These are phyloP conservation scores for Astragalus membranaceus DNA, from an alignment of 306 rosid species.

Conservation along the genomic window DNA sequence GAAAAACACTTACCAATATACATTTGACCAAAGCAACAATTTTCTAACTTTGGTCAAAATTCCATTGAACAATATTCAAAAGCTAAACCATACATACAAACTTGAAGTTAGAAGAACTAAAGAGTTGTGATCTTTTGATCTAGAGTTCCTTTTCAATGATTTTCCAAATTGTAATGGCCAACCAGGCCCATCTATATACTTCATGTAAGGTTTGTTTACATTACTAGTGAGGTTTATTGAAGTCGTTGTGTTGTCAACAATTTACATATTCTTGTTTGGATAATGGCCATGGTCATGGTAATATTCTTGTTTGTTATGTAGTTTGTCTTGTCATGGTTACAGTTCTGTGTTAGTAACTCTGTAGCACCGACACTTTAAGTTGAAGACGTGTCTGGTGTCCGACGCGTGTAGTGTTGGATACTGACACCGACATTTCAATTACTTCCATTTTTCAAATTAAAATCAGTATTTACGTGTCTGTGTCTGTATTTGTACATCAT, in stretches of 20 bases:
- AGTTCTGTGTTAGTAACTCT: too few species aligned
- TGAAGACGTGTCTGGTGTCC: too few species aligned
- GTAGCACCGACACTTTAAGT: too few species aligned
- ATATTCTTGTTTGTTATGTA: too few species aligned
- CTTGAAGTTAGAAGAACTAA: constrained; percentile 11
- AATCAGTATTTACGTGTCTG: too few species aligned
- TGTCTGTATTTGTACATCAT: too few species aligned
- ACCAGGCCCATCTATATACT: constrained; percentile 24
- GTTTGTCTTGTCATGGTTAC: too few species aligned
- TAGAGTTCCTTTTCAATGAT: constrained; percentile 10
- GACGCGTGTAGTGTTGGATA: too few species aligned
- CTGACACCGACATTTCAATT: too few species aligned
- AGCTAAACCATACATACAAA: neutral
- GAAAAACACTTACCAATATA: neutral
- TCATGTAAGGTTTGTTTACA: constrained; percentile 14
- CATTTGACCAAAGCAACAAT: neutral
- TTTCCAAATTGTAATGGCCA: constrained; percentile 21
- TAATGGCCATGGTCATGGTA: too few species aligned
- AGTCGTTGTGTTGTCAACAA: constrained; percentile 26
- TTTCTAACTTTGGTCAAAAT: neutral
- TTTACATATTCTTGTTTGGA: constrained; percentile 19
- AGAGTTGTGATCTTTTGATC: constrained; percentile 25
- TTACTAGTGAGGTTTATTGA: constrained; percentile 21
- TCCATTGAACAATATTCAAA: neutral
- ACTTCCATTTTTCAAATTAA: too few species aligned